These are phyloP conservation scores for Ajuga chamaepitys DNA, from an alignment of 257 asterid species.

Conservation along the genomic window DNA sequence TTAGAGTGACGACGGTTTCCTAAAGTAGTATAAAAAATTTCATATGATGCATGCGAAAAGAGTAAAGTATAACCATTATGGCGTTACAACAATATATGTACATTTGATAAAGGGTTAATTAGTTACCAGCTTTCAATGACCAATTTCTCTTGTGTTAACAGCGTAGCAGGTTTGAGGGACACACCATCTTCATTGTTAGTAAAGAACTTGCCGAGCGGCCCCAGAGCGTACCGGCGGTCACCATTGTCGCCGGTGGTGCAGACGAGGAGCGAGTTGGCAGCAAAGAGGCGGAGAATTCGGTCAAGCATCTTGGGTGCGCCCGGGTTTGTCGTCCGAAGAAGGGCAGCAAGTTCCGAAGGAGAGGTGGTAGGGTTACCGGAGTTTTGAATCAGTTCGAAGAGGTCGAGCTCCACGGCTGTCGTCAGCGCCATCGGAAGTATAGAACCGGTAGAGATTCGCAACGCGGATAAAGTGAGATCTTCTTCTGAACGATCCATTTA, in stretches of 20 bases:
- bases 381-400: not conserved
- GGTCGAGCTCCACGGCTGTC: slow-evolving; percentile 1
- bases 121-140: slow-evolving; percentile 84
- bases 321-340: slow-evolving; percentile 40
- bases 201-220: slow-evolving; percentile 56
- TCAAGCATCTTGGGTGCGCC: slow-evolving; percentile 52
- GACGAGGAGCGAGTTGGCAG: slow-evolving; percentile 40
- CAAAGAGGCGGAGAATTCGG: slow-evolving; percentile 67
- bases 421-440: not conserved
- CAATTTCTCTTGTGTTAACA: slow-evolving; percentile 79
- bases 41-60: too few relatives aligned
- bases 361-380: slow-evolving; percentile 29
- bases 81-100: too few relatives aligned
- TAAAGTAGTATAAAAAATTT: too few relatives aligned
- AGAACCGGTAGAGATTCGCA: not conserved
- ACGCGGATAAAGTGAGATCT: not conserved
- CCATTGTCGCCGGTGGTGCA: slow-evolving; percentile 43
- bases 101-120: not conserved
- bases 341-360: slow-evolving; percentile 19
- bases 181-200: slow-evolving; percentile 67
- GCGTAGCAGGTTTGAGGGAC: slow-evolving; percentile 56
- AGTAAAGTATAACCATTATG: too few relatives aligned
- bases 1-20: too few relatives aligned
- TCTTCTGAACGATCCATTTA: not conserved
- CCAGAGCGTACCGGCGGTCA: slow-evolving; percentile 48